Evolutionary conservation across 148 eudicot genomes (phyloP).

Genomic region (Cornus suecica): DNA sequence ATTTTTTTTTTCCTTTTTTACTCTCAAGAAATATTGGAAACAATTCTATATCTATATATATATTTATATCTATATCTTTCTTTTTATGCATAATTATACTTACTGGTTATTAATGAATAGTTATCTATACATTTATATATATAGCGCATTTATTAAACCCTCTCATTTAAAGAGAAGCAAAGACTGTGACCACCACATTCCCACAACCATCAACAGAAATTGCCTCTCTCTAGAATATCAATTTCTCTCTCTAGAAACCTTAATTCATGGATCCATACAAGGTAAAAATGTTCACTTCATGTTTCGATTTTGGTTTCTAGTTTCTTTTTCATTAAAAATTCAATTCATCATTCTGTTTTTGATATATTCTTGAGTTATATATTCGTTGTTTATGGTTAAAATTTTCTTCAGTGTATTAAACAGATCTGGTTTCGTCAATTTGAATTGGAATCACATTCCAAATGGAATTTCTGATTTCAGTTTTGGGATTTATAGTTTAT

Average conservation of each 20-base stretch:
- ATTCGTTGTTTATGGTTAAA: neutral
- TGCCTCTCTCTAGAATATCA: slow-evolving; percentile 2
- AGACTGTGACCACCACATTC: slow-evolving; percentile 21
- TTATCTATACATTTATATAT: neutral
- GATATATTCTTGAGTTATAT: neutral
- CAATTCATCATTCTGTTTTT: neutral
- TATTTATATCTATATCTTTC: neutral
- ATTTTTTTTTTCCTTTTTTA: too few relatives aligned
- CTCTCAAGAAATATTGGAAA: too few relatives aligned
- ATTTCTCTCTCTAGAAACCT: neutral
- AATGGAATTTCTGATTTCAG: neutral
- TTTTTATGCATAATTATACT: neutral
- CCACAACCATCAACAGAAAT: neutral
- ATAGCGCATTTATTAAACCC: neutral
- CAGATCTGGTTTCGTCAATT: neutral
- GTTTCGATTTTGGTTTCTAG: neutral
- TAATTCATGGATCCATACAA: slow-evolving; percentile 68
- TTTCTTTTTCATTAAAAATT: neutral
- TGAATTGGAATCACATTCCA: neutral
- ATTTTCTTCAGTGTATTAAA: too few relatives aligned
- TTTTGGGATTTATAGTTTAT: neutral
- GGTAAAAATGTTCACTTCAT: slow-evolving; percentile 20
- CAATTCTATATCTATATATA: too few relatives aligned
- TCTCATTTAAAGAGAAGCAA: neutral
- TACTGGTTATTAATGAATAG: neutral